Evolutionary conservation across 2,329 filamentous ascomycete species (phyloP).

Genomic region (Trichoderma afroharzianum): DNA sequence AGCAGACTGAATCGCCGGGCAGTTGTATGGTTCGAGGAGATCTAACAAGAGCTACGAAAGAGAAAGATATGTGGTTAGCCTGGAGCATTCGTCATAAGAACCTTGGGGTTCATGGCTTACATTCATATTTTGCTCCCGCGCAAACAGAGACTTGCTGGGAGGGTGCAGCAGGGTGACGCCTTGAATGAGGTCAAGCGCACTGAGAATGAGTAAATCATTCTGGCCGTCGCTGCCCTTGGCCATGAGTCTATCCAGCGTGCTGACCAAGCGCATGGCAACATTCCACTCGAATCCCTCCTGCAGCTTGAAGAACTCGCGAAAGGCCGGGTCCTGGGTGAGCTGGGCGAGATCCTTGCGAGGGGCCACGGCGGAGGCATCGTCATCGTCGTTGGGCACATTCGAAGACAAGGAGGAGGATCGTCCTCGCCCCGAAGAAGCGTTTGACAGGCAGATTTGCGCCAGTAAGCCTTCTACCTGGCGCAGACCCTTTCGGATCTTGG

Average conservation of each 20-base stretch:
- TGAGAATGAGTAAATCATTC: slow-evolving; percentile 84
- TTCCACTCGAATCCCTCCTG: slow-evolving; percentile 99
- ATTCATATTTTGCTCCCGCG: slow-evolving; percentile 92
- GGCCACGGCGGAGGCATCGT: slow-evolving; percentile 40
- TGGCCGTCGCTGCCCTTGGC: slow-evolving; percentile 77
- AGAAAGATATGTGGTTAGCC: background rate
- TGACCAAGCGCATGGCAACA: slow-evolving; percentile 79
- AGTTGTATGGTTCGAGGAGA: slow-evolving; percentile 88
- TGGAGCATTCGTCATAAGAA: background rate
- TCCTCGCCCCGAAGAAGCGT: slow-evolving; percentile 20
- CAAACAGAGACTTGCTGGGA: slow-evolving; percentile 81
- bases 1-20: slow-evolving; percentile 84
- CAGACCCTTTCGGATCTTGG: slow-evolving; percentile 88
- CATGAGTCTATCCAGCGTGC: slow-evolving; percentile 80
- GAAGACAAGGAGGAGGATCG: slow-evolving; percentile 22
- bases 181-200: slow-evolving; percentile 83
- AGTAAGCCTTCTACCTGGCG: slow-evolving; percentile 91
- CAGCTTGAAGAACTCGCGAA: slow-evolving; percentile 91
- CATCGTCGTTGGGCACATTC: slow-evolving; percentile 26
- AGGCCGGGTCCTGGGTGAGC: slow-evolving; percentile 78
- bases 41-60: slow-evolving; percentile 73
- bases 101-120: slow-evolving; percentile 42
- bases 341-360: slow-evolving; percentile 63
- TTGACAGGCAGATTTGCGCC: slow-evolving; percentile 86
- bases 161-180: slow-evolving; percentile 85